Evolutionary conservation across 192 early-diverging fungal genomes (phyloP), one percentile per base, ranked within the genome.

Genomic region (Glomus cerebriforme): DNA sequence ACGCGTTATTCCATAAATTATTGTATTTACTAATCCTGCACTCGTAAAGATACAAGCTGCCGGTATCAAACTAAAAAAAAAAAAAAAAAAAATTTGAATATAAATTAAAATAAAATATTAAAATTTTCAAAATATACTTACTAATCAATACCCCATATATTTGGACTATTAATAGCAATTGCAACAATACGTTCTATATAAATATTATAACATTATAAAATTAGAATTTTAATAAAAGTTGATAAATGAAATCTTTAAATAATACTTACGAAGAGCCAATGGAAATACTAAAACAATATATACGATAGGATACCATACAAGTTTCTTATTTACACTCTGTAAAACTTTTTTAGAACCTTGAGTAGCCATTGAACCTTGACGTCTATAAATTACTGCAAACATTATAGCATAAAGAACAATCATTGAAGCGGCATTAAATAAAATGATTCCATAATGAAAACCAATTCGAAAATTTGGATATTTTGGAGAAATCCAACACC

Each of bases 1-100:
- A n/a, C 76, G 60, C 19, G 76, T 77, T 31, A 77, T 43, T 17
- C 76, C 62, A 26, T 77, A 77, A 54, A 77, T 77, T n/a, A 77
- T 32, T 1, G 34, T 19, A 15, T 77, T 66, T n/a, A 27, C 64
- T 5, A 66, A 63, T 4, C 76, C 76, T 31, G 76, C 76, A 7
- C 54, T 66, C 27, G 76, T 47, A 34, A 77, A 49, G 17, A 65
- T 45, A 29, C 76, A 67, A 1, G n/a, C 76, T 0, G 62, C 37
- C 1, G 17, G 1, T 49, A 77, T 66, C 27, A 62, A 10, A 29
- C 75, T 77, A 17, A 32, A 59, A 3, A 6, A 2, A 43, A 15
- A 0, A 64, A 37, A 24, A 3, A 27, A 35, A 75, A 22, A 31
- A 37, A 64, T 63, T 19, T 15, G 8, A 43, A 31, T 22, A 9